Conservation (phyloP, 176 grass and related monocot genomes). For the Carex parvula region DNA sequence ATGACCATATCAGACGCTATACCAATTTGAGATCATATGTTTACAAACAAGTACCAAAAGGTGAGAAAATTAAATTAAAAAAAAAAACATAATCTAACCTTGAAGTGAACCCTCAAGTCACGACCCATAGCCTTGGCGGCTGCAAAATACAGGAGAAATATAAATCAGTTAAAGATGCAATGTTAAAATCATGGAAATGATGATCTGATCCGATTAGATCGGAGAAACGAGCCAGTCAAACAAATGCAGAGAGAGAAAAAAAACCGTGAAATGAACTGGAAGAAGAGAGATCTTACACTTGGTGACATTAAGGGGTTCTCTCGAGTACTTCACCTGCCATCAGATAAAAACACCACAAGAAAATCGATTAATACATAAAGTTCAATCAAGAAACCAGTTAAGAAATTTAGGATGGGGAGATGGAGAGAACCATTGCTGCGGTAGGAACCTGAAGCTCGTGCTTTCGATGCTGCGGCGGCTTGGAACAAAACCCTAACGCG, state of each 20-base stretch:
- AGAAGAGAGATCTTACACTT: slow-evolving; percentile 46
- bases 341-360: background rate
- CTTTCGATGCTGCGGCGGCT: too few species aligned
- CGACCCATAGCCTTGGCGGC: slow-evolving; percentile 81
- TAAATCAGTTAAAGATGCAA: background rate
- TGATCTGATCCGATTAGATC: background rate
- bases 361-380: background rate
- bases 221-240: background rate
- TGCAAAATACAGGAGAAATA: slow-evolving; percentile 27
- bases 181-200: background rate
- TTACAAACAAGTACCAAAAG: background rate
- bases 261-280: background rate
- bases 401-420: background rate
- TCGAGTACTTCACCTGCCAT: slow-evolving; percentile 70
- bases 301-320: slow-evolving; percentile 54
- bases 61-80: background rate
- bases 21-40: background rate
- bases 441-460: too few species aligned
- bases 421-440: slow-evolving; percentile 33
- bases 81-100: slow-evolving; percentile 37
- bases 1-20: too few species aligned
- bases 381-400: background rate
- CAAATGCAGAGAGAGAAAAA: background rate
- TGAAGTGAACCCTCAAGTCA: slow-evolving; percentile 88
- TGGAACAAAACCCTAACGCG: too few species aligned